phyloP scores from a whole-genome alignment of 2,329 filamentous ascomycete genomes.

The Neophaeococcomyces mojaviensis region DNA sequence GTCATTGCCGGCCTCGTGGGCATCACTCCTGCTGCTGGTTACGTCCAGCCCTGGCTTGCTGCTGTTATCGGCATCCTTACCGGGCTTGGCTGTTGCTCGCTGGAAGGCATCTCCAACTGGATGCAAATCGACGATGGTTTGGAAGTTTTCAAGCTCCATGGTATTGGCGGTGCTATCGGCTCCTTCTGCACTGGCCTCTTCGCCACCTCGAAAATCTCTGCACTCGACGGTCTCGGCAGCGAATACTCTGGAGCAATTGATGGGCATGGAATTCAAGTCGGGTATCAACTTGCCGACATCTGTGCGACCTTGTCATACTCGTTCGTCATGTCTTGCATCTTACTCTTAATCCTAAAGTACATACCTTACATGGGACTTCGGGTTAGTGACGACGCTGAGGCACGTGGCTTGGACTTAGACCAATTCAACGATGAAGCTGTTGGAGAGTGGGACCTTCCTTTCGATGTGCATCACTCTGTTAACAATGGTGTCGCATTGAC shows the following conservation, averaged over 20 bases:
- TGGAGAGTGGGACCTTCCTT: constrained; percentile 36
- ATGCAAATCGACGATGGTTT: constrained; percentile 51
- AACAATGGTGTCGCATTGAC: background rate
- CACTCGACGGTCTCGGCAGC: constrained; percentile 42
- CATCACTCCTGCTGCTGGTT: constrained; percentile 83
- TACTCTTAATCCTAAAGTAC: constrained; percentile 45
- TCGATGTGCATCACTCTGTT: background rate
- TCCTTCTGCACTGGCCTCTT: constrained; percentile 54
- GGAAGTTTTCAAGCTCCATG: constrained; percentile 44
- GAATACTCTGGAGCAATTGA: constrained; percentile 44
- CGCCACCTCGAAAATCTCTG: constrained; percentile 35
- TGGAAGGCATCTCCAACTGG: constrained; percentile 36
- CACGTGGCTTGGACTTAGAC: constrained; percentile 47
- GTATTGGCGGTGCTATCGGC: constrained; percentile 47
- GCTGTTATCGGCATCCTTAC: constrained; percentile 52
- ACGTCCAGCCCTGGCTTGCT: constrained; percentile 64
- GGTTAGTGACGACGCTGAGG: constrained; percentile 49
- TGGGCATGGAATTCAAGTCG: constrained; percentile 49
- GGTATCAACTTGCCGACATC: constrained; percentile 50
- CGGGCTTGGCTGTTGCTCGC: constrained; percentile 21
- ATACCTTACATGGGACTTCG: constrained; percentile 46
- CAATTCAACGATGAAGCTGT: constrained; percentile 53
- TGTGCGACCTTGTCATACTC: constrained; percentile 47
- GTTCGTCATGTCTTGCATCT: constrained; percentile 45
- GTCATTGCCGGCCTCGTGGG: constrained; percentile 80